Evolutionary conservation across 176 grass and related monocot species (phyloP).

Genomic region (Dactylis glomerata): DNA sequence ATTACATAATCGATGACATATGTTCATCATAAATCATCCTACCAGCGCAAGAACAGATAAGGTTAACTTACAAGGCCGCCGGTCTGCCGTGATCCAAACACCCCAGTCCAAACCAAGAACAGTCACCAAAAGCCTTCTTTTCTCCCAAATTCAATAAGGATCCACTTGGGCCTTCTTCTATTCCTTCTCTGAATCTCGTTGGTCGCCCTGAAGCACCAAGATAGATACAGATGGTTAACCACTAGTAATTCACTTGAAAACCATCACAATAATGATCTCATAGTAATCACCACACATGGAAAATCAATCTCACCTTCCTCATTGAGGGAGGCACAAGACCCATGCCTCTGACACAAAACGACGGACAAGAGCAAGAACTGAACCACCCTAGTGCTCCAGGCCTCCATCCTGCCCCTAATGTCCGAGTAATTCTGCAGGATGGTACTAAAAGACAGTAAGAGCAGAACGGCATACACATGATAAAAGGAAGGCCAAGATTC

Average conservation of each 20-base stretch:
- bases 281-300: not conserved
- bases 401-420: constrained; percentile 33
- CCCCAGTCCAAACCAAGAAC: constrained; percentile 41
- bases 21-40: not conserved
- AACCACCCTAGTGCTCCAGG: not conserved
- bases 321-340: constrained; percentile 21
- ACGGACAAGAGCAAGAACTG: constrained; percentile 10
- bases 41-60: not conserved
- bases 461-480: not conserved
- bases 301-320: constrained; percentile 31
- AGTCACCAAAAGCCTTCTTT: constrained; percentile 9
- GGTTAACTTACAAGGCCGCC: constrained; percentile 49
- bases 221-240: not conserved
- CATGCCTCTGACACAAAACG: constrained; percentile 14
- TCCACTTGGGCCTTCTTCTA: constrained; percentile 14
- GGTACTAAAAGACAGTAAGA: not conserved
- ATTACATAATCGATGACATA: not conserved
- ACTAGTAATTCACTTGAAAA: not conserved
- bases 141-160: constrained; percentile 45
- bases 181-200: constrained; percentile 18
- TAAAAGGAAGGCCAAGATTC: not conserved
- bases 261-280: not conserved
- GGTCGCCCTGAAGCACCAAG: constrained; percentile 31
- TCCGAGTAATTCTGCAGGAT: not conserved
- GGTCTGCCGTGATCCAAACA: constrained; percentile 35